Conservation (phyloP, 805 yeast genomes). For the Candida adriatica region DNA sequence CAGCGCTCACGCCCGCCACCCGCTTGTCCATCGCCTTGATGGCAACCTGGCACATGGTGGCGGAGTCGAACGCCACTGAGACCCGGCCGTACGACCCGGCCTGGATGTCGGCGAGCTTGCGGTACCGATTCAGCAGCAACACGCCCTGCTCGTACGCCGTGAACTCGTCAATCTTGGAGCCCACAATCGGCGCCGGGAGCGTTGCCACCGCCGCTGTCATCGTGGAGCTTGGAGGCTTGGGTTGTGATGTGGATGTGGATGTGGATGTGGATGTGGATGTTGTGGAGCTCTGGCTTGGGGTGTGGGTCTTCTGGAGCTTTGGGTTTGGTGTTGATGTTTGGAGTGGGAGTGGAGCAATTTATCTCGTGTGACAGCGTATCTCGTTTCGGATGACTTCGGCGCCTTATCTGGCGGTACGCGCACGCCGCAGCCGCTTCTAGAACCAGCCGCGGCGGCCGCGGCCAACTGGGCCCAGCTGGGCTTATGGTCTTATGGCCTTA, state of each 20-base stretch:
- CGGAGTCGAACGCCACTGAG: conserved; percentile 40
- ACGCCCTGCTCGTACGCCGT: conserved; percentile 33
- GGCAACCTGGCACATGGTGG: conserved; percentile 35
- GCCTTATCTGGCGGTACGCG: no score
- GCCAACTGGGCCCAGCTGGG: no score
- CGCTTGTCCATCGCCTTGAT: conserved; percentile 46
- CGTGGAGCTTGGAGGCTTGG: background rate
- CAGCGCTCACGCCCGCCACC: conserved; percentile 31
- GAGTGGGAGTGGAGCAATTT: no score
- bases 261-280: background rate
- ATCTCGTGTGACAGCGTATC: no score
- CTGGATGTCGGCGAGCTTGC: conserved; percentile 30
- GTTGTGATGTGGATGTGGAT: background rate
- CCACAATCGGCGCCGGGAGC: background rate
- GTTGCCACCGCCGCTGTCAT: conserved; percentile 8
- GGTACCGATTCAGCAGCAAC: conserved; percentile 34
- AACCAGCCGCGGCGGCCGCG: no score
- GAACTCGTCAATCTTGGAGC: conserved; percentile 29
- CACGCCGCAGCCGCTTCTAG: no score
- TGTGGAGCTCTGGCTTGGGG: no score
- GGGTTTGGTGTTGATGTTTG: no score
- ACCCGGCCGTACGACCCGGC: conserved; percentile 58
- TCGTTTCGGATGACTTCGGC: no score
- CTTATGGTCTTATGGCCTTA: no score
- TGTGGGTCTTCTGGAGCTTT: no score